A percentile compares a stretch with the other conserved stretches of the same genome.
Conservation (phyloP, 345 rosid genomes). For the Eutrema yunnanense region DNA sequence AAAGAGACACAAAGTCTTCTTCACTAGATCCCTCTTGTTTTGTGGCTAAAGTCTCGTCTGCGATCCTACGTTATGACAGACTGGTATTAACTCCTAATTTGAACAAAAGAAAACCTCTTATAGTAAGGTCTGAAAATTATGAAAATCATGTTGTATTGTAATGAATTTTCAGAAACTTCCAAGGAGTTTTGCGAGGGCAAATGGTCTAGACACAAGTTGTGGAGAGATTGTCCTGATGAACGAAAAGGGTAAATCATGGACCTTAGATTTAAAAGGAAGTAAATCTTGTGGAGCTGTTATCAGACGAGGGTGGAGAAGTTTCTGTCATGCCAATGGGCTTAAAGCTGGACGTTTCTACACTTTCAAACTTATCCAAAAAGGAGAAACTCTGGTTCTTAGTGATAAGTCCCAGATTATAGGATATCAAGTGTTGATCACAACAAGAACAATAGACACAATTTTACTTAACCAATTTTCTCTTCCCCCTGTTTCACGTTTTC, state of each 20-base stretch:
- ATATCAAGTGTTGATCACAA: too few species aligned
- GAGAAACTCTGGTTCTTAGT: neutral
- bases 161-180: neutral
- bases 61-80: neutral
- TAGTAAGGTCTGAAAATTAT: neutral
- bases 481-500: too few species aligned
- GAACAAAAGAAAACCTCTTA: neutral
- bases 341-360: neutral
- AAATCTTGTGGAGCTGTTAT: neutral
- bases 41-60: neutral
- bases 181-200: neutral
- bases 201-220: neutral
- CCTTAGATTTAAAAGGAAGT: neutral
- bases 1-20: neutral
- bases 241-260: slow-evolving; percentile 7
- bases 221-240: neutral
- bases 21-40: neutral
- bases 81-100: neutral
- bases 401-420: too few species aligned
- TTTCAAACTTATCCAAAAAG: neutral
- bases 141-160: neutral
- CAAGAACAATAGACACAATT: too few species aligned
- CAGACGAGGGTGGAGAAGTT: slow-evolving; percentile 15
- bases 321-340: neutral
- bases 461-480: too few species aligned